Percentiles rank a stretch among this genome's conserved stretches.
phyloP scores from a whole-genome alignment of 768 basidiomycete genomes.

The Hydnum rufescens region DNA sequence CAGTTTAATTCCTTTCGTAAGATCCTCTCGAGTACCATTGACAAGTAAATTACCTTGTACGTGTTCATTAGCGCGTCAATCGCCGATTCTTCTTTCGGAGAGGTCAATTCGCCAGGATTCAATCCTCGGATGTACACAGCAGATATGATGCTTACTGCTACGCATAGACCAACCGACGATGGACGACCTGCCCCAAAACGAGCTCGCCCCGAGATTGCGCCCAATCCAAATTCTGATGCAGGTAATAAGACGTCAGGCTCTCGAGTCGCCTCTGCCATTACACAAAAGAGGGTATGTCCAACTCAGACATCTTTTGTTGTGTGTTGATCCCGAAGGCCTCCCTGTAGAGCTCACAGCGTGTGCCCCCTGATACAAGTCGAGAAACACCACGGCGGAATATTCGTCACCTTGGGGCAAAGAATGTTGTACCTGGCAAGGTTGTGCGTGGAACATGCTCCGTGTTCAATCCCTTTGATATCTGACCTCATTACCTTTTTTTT shows the following conservation, averaged over 20 bases:
- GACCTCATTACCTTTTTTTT: too few species aligned
- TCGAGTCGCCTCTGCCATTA: too few species aligned
- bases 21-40: too few species aligned
- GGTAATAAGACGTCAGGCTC: constrained; percentile 27
- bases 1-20: too few species aligned
- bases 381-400: constrained; percentile 22
- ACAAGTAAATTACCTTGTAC: background rate
- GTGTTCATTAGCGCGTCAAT: background rate
- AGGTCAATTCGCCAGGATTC: background rate
- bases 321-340: background rate
- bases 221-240: constrained; percentile 15
- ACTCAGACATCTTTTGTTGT: background rate
- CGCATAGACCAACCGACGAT: background rate
- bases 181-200: background rate
- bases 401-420: background rate
- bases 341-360: background rate
- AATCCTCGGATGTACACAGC: background rate
- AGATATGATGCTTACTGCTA: background rate
- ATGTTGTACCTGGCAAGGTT: background rate
- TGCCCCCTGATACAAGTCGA: background rate
- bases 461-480: too few species aligned
- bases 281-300: too few species aligned
- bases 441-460: background rate
- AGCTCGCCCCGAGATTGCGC: background rate
- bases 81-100: background rate